Base-by-base conservation (phyloP, 805 yeast species). In the Ogataea allantospora region DNA sequence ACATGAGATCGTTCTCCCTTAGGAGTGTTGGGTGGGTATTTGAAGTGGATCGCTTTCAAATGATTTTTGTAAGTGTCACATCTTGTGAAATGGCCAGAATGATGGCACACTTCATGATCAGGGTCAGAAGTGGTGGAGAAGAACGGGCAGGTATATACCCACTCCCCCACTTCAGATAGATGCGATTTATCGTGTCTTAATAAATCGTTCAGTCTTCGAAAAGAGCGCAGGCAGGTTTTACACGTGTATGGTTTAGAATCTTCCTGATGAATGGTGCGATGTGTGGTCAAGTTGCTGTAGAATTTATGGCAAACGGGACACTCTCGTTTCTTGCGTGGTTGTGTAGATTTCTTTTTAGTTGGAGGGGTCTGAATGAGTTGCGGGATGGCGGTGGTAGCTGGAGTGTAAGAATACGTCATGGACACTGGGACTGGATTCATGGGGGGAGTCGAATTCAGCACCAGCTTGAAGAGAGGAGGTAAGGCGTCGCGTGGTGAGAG, bases 61-160 rank as follows among this genome's bases (percentile, higher is more conserved):
- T 88, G 97, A 62, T 88, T 88, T 56, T 88, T 88, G 65, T 78
- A 88, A 4, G 97, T 88, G 57, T 88, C 97, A 58, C 96, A 84
- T 34, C 97, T 71, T 9, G 88, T 79, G 53, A 88, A 88, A 20
- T 84, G 80, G 5, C 97, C 97, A 6, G 87, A 77, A 38, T 77
- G 75, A 57, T 88, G 97, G 57, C 96, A 88, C 23, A 30, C 30
- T 13, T 35, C 41, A 18, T 34, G 17, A 24, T 30, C 52, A 43
- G 36, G 17, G 54, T 51, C 17, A 65, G 56, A 35, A 55, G 58
- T 43, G 35, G 47, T 35, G 33, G 70, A 77, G 59, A 76, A 85
- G 58, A 77, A 85, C 1, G 97, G 97, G 53, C 97, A 88, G 54
- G 77, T 77, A 66, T 78, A 88, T 49, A 78, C 76, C 58, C 74